Percentiles rank a stretch among this genome's conserved stretches.
These are phyloP conservation scores for Cladosporium sp. DNA, from an alignment of 2,329 filamentous ascomycete species.

Conservation along the genomic window DNA sequence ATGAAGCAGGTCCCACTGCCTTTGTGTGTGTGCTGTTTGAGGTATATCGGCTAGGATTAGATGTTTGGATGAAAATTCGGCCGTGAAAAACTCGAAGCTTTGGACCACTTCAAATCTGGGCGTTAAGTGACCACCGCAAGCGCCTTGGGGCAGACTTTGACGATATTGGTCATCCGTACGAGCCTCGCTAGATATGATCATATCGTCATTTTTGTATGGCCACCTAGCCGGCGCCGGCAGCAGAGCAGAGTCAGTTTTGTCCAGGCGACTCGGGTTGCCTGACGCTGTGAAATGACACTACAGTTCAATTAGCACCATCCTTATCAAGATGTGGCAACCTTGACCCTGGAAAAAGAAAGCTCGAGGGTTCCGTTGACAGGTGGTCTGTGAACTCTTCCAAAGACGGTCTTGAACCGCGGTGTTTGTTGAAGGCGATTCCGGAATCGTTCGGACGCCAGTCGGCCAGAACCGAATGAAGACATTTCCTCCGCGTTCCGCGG, in stretches of 20 bases:
- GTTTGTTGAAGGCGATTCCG: neutral
- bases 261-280: conserved; percentile 4
- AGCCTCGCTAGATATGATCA: too few species aligned
- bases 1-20: too few species aligned
- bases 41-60: too few species aligned
- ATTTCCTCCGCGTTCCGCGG: neutral
- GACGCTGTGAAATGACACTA: conserved; percentile 6
- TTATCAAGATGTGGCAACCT: neutral
- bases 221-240: too few species aligned
- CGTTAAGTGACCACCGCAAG: too few species aligned
- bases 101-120: too few species aligned
- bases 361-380: conserved; percentile 6
- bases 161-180: too few species aligned
- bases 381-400: neutral
- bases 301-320: neutral
- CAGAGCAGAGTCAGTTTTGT: neutral
- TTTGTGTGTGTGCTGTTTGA: too few species aligned
- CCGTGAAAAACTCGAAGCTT: too few species aligned
- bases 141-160: too few species aligned
- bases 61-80: too few species aligned
- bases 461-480: conserved; percentile 6
- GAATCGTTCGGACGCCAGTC: conserved; percentile 3
- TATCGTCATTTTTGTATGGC: too few species aligned
- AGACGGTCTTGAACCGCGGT: neutral
- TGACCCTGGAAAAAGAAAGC: neutral